phyloP scores from a whole-genome alignment of 1,284 basidiomycete species.

The Trichosporon inkin region DNA sequence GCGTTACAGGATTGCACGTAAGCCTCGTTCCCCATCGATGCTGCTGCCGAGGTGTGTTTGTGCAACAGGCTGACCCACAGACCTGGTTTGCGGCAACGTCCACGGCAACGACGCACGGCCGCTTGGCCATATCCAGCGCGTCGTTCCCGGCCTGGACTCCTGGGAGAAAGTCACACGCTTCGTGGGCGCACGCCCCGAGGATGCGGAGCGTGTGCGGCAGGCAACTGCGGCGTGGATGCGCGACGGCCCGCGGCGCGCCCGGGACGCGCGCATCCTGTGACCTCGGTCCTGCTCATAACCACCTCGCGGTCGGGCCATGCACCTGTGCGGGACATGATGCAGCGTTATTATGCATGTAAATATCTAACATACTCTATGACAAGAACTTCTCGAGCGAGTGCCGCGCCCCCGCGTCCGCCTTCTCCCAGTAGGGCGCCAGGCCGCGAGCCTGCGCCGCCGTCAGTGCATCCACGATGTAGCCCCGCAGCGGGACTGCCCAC shows the following conservation, averaged over 20 bases:
- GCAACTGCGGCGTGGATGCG: slow-evolving; percentile 11
- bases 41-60: too few species aligned
- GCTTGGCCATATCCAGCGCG: slow-evolving; percentile 4
- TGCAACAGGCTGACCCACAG: too few species aligned
- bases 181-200: slow-evolving; percentile 10
- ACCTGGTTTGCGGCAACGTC: slow-evolving; percentile 6
- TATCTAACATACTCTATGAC: neutral
- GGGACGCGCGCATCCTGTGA: neutral
- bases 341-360: neutral
- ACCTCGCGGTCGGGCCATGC: neutral
- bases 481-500: slow-evolving; percentile 38
- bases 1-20: slow-evolving; percentile 13
- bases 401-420: slow-evolving; percentile 45
- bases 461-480: slow-evolving; percentile 41
- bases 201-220: slow-evolving; percentile 18
- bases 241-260: neutral
- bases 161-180: slow-evolving; percentile 12
- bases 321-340: neutral
- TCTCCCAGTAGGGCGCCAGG: slow-evolving; percentile 48
- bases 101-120: neutral
- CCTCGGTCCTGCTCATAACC: neutral
- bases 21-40: neutral
- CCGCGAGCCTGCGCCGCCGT: slow-evolving; percentile 39
- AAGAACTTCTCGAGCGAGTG: slow-evolving; percentile 44
- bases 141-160: neutral